A percentile compares a stretch with the other conserved stretches of the same genome.
Evolutionary conservation across 306 rosid genomes (phyloP).

Genomic region (Canavalia gladiata): DNA sequence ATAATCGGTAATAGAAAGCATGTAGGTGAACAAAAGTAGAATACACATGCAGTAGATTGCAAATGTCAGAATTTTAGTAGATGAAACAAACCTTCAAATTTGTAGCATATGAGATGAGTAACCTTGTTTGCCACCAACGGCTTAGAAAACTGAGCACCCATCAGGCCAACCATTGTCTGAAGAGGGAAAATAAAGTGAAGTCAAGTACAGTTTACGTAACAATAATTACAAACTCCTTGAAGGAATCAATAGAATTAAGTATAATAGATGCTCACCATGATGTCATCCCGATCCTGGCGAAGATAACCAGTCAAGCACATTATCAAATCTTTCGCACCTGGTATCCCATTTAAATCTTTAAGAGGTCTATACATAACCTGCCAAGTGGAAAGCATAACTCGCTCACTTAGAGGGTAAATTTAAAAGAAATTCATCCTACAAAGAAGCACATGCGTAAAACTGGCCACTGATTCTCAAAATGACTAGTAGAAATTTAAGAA

Average conservation of each 20-base stretch:
- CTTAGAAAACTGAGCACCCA: conserved; percentile 91
- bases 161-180: conserved; percentile 84
- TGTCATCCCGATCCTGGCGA: conserved; percentile 93
- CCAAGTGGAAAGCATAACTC: conserved; percentile 44
- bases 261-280: conserved; percentile 66
- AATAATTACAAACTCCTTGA: background rate
- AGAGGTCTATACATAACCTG: conserved; percentile 90
- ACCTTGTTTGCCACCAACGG: conserved; percentile 90
- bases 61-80: conserved; percentile 13
- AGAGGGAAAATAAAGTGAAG: conserved; percentile 31
- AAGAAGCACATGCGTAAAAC: conserved; percentile 24
- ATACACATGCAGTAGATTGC: background rate
- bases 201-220: background rate
- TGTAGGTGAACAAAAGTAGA: background rate
- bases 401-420: conserved; percentile 1
- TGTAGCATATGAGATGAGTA: conserved; percentile 96
- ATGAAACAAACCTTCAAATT: conserved; percentile 82
- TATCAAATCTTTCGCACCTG: conserved; percentile 69
- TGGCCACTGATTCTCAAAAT: conserved; percentile 18
- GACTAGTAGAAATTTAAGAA: conserved; percentile 30
- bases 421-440: background rate
- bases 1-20: conserved; percentile 38
- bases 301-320: conserved; percentile 95
- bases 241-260: conserved; percentile 30
- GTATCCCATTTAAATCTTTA: conserved; percentile 75